phyloP scores from a whole-genome alignment of 2,329 filamentous ascomycete genomes.

The Fragosphaeria purpurea region DNA sequence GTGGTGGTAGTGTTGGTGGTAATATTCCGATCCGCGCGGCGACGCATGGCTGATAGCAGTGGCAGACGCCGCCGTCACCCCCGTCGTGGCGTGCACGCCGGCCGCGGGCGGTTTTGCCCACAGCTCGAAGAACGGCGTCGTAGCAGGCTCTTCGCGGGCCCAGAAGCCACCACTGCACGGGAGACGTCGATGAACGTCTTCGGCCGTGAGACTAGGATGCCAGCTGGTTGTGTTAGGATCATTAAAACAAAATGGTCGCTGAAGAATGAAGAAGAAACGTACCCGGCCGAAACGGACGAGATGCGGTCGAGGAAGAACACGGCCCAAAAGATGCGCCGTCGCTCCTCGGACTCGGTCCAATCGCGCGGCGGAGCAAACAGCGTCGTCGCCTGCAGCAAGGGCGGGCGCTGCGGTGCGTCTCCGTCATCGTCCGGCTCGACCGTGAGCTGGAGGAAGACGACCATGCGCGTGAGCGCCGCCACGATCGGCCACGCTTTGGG shows the following conservation, averaged over 20 bases:
- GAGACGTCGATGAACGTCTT: slow-evolving; percentile 22
- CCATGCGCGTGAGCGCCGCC: slow-evolving; percentile 24
- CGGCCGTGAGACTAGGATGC: slow-evolving; percentile 22
- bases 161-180: slow-evolving; percentile 22
- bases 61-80: too few relatives aligned
- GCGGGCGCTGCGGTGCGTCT: slow-evolving; percentile 9
- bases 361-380: slow-evolving; percentile 17
- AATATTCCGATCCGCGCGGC: too few relatives aligned
- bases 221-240: slow-evolving; percentile 7
- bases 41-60: too few relatives aligned
- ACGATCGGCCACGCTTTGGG: slow-evolving; percentile 25
- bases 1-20: too few relatives aligned
- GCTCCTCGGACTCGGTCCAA: slow-evolving; percentile 20
- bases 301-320: slow-evolving; percentile 25
- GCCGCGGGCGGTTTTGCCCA: slow-evolving; percentile 20
- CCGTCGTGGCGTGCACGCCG: too few relatives aligned
- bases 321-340: slow-evolving; percentile 25
- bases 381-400: slow-evolving; percentile 18
- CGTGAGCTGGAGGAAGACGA: slow-evolving; percentile 25
- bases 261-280: neutral
- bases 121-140: slow-evolving; percentile 23
- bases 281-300: slow-evolving; percentile 17
- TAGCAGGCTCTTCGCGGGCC: slow-evolving; percentile 19
- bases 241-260: neutral
- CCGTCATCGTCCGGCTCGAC: slow-evolving; percentile 21